Percentiles rank a stretch among this genome's conserved stretches.
These are phyloP conservation scores for Lentinula raphanica DNA, from an alignment of 768 basidiomycete genomes.

Conservation along the genomic window DNA sequence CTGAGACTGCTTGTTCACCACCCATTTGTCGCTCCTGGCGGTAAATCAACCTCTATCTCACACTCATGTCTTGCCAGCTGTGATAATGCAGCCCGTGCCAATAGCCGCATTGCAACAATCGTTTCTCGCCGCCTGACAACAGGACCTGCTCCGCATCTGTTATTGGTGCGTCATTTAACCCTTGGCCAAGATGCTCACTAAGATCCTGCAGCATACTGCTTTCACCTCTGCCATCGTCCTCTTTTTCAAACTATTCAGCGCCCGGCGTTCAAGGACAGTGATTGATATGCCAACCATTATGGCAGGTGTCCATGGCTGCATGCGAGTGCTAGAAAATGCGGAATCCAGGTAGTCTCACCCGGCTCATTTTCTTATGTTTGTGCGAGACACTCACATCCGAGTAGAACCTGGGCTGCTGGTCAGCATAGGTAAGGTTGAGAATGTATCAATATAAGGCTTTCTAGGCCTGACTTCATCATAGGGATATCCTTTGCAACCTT, in stretches of 20 bases:
- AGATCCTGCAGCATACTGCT: not conserved
- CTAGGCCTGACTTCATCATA: not conserved
- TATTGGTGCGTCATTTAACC: not conserved
- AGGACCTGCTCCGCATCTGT: not conserved
- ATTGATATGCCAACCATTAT: not conserved
- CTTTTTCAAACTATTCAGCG: conserved; percentile 4
- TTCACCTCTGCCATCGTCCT: conserved; percentile 2
- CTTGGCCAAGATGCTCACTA: not conserved
- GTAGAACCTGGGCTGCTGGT: not conserved
- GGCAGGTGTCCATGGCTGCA: not conserved
- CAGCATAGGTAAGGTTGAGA: not conserved
- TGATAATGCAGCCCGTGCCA: conserved; percentile 1
- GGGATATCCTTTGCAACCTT: not conserved
- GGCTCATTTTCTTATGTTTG: too few species aligned
- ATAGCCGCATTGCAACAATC: not conserved
- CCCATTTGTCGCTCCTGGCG: conserved; percentile 3
- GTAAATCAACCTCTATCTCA: not conserved
- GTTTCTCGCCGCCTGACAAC: not conserved
- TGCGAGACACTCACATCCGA: not conserved
- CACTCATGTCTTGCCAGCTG: conserved; percentile 3
- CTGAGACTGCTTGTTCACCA: not conserved
- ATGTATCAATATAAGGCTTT: not conserved
- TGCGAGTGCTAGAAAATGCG: not conserved
- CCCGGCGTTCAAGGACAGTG: not conserved
- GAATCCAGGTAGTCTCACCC: not conserved